Evolutionary conservation across 495 filamentous ascomycete species (phyloP).

Genomic region (Parmelia sp.): DNA sequence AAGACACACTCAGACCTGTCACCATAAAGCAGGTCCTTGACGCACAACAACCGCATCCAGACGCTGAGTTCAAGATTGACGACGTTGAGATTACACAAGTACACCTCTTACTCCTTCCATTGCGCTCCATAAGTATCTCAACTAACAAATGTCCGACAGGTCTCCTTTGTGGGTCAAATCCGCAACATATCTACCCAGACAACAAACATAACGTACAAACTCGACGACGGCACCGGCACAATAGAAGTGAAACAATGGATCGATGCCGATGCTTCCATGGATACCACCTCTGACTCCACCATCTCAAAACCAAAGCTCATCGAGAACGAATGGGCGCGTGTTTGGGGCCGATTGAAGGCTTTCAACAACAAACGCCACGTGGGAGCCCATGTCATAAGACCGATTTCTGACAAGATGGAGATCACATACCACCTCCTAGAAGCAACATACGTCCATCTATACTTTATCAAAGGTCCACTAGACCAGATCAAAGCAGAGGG

Average conservation of each 20-base stretch:
- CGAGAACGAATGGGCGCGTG: slow-evolving; percentile 71
- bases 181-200: slow-evolving; percentile 77
- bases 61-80: slow-evolving; percentile 74
- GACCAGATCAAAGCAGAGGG: slow-evolving; percentile 30
- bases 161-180: slow-evolving; percentile 86
- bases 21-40: slow-evolving; percentile 93
- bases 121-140: slow-evolving; percentile 18
- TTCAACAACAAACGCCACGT: slow-evolving; percentile 77
- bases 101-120: not conserved
- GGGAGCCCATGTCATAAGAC: slow-evolving; percentile 70
- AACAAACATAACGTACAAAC: slow-evolving; percentile 83
- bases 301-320: slow-evolving; percentile 44
- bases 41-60: slow-evolving; percentile 64
- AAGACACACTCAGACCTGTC: slow-evolving; percentile 78
- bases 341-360: slow-evolving; percentile 69
- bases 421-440: slow-evolving; percentile 84
- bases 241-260: slow-evolving; percentile 94
- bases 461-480: slow-evolving; percentile 69
- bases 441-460: slow-evolving; percentile 77
- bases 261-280: slow-evolving; percentile 51
- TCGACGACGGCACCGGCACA: slow-evolving; percentile 91
- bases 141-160: slow-evolving; percentile 35
- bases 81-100: slow-evolving; percentile 55
- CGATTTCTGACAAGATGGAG: slow-evolving; percentile 81
- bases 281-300: slow-evolving; percentile 40